These are phyloP conservation scores for Hymenoscyphus infarciens DNA, from an alignment of 2,329 filamentous ascomycete genomes.

Conservation along the genomic window DNA sequence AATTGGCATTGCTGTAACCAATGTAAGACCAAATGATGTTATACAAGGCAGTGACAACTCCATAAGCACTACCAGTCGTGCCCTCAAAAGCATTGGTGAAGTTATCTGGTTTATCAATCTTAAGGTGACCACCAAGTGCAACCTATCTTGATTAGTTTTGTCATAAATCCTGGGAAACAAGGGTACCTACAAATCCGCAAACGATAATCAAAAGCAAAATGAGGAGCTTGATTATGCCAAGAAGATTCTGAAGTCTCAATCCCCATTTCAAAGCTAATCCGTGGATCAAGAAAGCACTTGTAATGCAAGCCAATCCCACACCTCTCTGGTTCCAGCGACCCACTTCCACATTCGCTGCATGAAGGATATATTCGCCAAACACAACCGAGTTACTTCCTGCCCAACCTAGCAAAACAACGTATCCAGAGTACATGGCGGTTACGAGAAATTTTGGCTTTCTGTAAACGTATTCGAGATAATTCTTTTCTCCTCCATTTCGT, in stretches of 20 bases:
- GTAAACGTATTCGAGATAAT: constrained; percentile 64
- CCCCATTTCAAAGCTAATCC: constrained; percentile 62
- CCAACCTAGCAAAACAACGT: constrained; percentile 62
- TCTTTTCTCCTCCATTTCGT: constrained; percentile 63
- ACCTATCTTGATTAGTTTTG: constrained; percentile 10
- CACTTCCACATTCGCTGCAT: constrained; percentile 60
- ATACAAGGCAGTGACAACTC: constrained; percentile 66
- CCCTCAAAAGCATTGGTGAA: constrained; percentile 62
- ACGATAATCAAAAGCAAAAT: constrained; percentile 64
- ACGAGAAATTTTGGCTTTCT: constrained; percentile 57
- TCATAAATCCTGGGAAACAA: not conserved
- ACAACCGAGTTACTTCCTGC: constrained; percentile 65
- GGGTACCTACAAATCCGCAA: constrained; percentile 47
- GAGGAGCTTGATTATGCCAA: constrained; percentile 63
- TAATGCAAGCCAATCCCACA: constrained; percentile 64
- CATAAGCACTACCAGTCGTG: constrained; percentile 63
- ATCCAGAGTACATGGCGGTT: constrained; percentile 58
- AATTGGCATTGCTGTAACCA: constrained; percentile 67
- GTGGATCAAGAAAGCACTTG: constrained; percentile 62
- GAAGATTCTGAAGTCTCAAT: constrained; percentile 61
- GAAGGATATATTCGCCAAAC: constrained; percentile 67
- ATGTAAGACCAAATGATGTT: constrained; percentile 70
- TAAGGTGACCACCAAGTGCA: constrained; percentile 58
- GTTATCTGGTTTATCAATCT: constrained; percentile 59
- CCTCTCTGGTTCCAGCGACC: constrained; percentile 65